Base-by-base conservation (phyloP, 805 yeast genomes). In the Teunomyces stri region DNA sequence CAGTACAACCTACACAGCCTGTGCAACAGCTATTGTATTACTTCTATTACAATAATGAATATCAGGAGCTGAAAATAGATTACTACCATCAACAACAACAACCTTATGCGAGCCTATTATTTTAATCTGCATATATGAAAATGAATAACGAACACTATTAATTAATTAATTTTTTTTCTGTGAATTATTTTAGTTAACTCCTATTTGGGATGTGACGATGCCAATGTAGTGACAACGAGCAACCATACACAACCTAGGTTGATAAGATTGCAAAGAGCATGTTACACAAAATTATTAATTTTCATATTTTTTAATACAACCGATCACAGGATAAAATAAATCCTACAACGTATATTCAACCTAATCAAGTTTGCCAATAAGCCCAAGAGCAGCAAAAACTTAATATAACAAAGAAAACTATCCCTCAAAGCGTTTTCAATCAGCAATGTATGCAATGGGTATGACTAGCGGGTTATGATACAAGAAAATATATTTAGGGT, bases 121-220 rank as follows among this genome's bases (percentile, higher is more conserved):
- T n/a, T 22, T 37, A 37, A 37, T 37, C 40, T 37, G 40, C 40
- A 37, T 37, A 37, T 37, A 37, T 37, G 29, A 37, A 22, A 37
- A 37, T 37, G 40, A 37, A 37, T 37, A 21, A 37, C 40, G 40
- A 37, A 11, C 22, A 37, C 16, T n/a, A n/a, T 37, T 21, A 12
- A 13, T 12, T 18, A n/a, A 12, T n/a, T 36, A 20, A 18, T 18
- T 6, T 6, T 12, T 16, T 35, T 21, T 36, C 13, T 16, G 13
- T 12, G 3, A 15, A 31, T 6, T 31, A 13, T 6, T 31, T n/a
- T 13, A 31, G 6, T 11, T 9, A 31, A 31, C 9, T 31, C 10
- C 11, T 31, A 9, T 31, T 31, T n/a, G 34, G 34, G 34, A 31
- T 31, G 16, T 31, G 34, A 31, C 34, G 34, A 31, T 10, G 15